Base-by-base conservation (phyloP, 495 filamentous ascomycete species). In the Clohesyomyces aquaticus region DNA sequence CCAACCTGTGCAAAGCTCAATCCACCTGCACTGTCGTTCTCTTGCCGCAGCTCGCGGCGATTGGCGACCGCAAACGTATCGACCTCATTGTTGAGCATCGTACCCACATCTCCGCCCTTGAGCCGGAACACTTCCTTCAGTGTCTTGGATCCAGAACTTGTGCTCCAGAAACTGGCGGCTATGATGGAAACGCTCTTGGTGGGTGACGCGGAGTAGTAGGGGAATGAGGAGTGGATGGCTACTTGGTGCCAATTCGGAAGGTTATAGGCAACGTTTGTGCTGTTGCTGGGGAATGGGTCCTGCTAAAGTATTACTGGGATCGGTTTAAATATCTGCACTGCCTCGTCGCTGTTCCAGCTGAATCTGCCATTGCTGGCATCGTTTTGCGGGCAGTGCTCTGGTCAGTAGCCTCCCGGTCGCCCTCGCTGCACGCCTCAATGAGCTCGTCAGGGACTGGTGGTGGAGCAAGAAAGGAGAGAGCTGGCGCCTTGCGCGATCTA, bases 151-250 rank as follows among this genome's bases (percentile, higher is more conserved):
- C 46, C 35, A 1, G 48, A n/a, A n/a, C n/a, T n/a, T n/a, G n/a
- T 59, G 14, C 29, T 23, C 54, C 55, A 65, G 55, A 65, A 65
- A 21, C 54, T 59, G 27, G 58, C 14, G n/a, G 41, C 35, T 11
- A 59, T 16, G 16, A 65, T 21, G 16, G 46, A 27, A 16, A 59
- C 27, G 35, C 52, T 59, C 12, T 23, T 45, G 11, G 62, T 45
- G 11, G 62, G 62, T 8, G 2, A 8, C 25, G 23, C 21, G 0
- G 42, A 47, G n/a, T n/a, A 11, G 16, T 21, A 61, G n/a, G 58
- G 46, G 46, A 61, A 61, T 8, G 54, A 21, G 6, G 55, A 32
- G 46, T 65, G 55, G 19, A 41, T 18, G 2, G 29, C 14, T 9
- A 45, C 49, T 6, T 12, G n/a, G 25, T 52, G 58, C 58, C 58